Evolutionary conservation across 2,329 filamentous ascomycete genomes (phyloP), one percentile per base, ranked within the genome.

Genomic region (Zasmidium angulare): DNA sequence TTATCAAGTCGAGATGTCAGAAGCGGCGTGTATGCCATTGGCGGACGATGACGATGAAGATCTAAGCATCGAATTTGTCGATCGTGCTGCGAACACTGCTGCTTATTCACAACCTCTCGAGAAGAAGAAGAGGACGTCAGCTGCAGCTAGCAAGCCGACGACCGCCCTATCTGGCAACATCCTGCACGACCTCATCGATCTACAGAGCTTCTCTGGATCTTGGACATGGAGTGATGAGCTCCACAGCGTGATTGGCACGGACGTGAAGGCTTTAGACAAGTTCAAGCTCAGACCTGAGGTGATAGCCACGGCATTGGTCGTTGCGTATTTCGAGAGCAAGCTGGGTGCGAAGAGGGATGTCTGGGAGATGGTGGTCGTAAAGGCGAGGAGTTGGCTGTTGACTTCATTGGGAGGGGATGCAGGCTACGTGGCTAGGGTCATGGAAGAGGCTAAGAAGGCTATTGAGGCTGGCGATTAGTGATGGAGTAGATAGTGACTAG

Each of bases 291-390:
- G 46, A 67, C 62, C 59, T 62, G 60, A 66, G 14, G 14, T 73
- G 19, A 69, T 52, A 12, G 59, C 70, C 1, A 81, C 80, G 0
- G 72, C 72, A 0, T 54, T 83, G 24, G 82, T 79, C 1, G 56
- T 87, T 7, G 75, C 71, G 1, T 83, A 75, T 59, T 70, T 89
- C 61, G 78, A 83, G 66, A 70, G 53, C 46, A 79, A 76, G 56
- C 65, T 84, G 59, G 64, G 36, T 0, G 72, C 63, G 0, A 76
- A 83, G 53, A 74, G 76, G 68, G 86, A 85, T 1, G 78, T 79
- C 6, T 90, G 86, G 86, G 86, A 87, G 62, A 76, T 89, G 77
- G 74, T 89, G 43, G 84, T 81, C 17, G 81, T 82, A 10, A 89
- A 88, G 77, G 86, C 83, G 0, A 77, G 74, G 66, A 43, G 20